Evolutionary conservation across 495 filamentous ascomycete species (phyloP), one percentile per base, ranked within the genome.

Genomic region (Cercophora samala): DNA sequence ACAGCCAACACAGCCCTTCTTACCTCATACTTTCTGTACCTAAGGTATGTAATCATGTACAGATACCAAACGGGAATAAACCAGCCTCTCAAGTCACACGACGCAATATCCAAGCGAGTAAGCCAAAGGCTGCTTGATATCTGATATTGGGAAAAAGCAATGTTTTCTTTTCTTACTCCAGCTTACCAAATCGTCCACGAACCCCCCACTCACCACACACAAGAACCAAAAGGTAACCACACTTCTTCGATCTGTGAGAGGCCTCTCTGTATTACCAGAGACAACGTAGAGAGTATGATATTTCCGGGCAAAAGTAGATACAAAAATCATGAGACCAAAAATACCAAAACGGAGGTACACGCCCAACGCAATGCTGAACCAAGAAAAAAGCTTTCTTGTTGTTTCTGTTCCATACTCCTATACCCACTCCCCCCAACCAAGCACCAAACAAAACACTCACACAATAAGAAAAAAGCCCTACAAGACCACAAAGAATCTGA

Each of bases 101-200:
- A 56, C 54, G 26, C 24, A 60, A 60, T 60, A 8, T 60, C 23
- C 24, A 60, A 60, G 23, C 37, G 22, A 60, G 58, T 60, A 60
- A 60, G 58, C 58, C 22, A 18, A 22, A 60, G 21, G 23, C 11
- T 56, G 26, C 21, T 2, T 13, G 9, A 29, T 17, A 5, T 46
- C 2, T 60, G 58, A 60, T 26, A 18, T 60, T 56, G 9, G 58
- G 17, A 3, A 60, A 23, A 60, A 46, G 37, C 37, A 46, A 46
- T 46, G 37, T 46, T 46, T 46, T 46, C 15, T 46, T 46, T 46
- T 46, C 37, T 13, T 8, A 46, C 37, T 60, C 58, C 58, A 60
- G 19, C 19, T 21, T 24, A 56, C 54, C 19, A 8, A 56, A 21
- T 21, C 54, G 4, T 24, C 54, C 54, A 56, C 54, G n/a, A 21